These are phyloP conservation scores for Fusarium ambrosium DNA, from an alignment of 2,329 filamentous ascomycete species.

Conservation along the genomic window DNA sequence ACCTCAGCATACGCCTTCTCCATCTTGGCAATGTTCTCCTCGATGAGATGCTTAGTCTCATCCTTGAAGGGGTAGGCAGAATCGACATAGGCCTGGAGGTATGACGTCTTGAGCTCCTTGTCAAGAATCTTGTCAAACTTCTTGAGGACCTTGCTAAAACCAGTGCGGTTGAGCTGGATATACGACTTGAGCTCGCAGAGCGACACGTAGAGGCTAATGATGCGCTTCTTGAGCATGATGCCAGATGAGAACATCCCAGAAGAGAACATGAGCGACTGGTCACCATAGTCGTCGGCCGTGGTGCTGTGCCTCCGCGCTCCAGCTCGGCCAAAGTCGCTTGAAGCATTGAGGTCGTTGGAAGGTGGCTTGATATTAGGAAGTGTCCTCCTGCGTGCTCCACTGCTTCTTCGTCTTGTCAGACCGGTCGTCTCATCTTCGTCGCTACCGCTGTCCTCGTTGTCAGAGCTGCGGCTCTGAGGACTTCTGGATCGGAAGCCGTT, in stretches of 20 bases:
- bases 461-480: slow-evolving; percentile 60
- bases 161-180: slow-evolving; percentile 94
- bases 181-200: slow-evolving; percentile 97
- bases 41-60: slow-evolving; percentile 77
- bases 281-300: slow-evolving; percentile 82
- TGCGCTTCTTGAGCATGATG: slow-evolving; percentile 93
- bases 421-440: slow-evolving; percentile 72
- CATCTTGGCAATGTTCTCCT: slow-evolving; percentile 79
- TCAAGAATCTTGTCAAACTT: slow-evolving; percentile 98
- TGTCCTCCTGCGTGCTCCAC: slow-evolving; percentile 56
- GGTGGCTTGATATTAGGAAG: slow-evolving; percentile 54
- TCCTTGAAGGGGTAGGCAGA: slow-evolving; percentile 85
- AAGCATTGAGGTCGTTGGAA: slow-evolving; percentile 70
- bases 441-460: slow-evolving; percentile 75
- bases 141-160: slow-evolving; percentile 95
- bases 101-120: slow-evolving; percentile 80
- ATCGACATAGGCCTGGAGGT: slow-evolving; percentile 81
- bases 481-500: slow-evolving; percentile 49
- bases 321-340: slow-evolving; percentile 70
- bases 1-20: slow-evolving; percentile 85
- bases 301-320: slow-evolving; percentile 71
- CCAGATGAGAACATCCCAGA: slow-evolving; percentile 74
- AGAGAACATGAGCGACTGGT: slow-evolving; percentile 76
- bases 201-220: slow-evolving; percentile 88
- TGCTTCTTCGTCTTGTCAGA: slow-evolving; percentile 61